Evolutionary conservation across 768 basidiomycete species (phyloP), one percentile per base, ranked within the genome.

Genomic region (Serendipita sp.): DNA sequence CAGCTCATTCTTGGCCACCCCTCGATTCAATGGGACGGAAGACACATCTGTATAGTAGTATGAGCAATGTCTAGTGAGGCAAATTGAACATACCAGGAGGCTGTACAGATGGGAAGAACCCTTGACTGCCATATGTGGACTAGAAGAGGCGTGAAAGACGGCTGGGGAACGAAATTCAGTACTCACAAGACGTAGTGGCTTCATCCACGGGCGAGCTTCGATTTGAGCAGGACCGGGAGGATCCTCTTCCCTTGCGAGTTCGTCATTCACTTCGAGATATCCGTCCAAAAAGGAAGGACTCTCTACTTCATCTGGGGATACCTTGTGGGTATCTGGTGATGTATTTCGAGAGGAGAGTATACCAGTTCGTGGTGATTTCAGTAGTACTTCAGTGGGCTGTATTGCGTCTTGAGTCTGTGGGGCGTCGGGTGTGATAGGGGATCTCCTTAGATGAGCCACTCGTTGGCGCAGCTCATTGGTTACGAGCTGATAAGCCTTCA

Each of bases 381-480:
- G 16, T n/a, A 33, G 48, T 8, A 33, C 10, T 18, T 52, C 31
- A 16, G 48, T 52, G 40, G 40, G 40, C 13, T 40, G 40, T 40
- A 40, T 52, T 8, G 3, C 8, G 29, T 50, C 48, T 31, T 18
- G 29, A 36, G 55, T 34, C n/a, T 60, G 18, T 4, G 55, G 29
- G 29, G 34, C 34, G 10, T 33, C 33, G 16, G 55, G 55, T 10
- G 55, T 27, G 18, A 36, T 60, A 18, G 55, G 55, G 34, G 55
- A 60, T n/a, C 34, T 60, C 33, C 55, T 23, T n/a, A 60, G 36
- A n/a, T 60, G 55, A 60, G 55, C 55, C n/a, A 60, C 55, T n/a
- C 55, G 55, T 29, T 31, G 27, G 4, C 55, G 11, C 27, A 60
- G 55, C 55, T 60, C 55, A 3, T 60, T 37, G 4, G 55, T 60